These are phyloP conservation scores for Peltaster fructicola DNA, from an alignment of 2,329 filamentous ascomycete genomes.

Conservation along the genomic window DNA sequence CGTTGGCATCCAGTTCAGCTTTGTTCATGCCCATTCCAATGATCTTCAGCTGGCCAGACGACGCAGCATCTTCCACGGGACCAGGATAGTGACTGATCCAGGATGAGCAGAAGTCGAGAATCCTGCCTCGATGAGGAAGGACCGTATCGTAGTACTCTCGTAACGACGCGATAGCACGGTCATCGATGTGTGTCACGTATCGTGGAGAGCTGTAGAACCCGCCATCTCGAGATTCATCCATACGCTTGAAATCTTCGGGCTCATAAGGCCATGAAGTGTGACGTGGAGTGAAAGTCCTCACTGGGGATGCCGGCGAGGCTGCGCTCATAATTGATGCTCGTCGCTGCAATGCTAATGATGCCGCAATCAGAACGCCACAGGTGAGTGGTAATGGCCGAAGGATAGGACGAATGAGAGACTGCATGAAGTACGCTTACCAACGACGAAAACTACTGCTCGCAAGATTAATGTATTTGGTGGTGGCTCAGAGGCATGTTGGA, in stretches of 20 bases:
- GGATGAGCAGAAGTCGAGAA: constrained; percentile 34
- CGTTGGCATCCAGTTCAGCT: constrained; percentile 27
- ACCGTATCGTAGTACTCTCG: constrained; percentile 28
- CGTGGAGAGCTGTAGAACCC: constrained; percentile 26
- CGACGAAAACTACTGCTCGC: too few species aligned
- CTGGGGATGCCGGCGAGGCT: constrained; percentile 1
- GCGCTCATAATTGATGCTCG: constrained; percentile 2
- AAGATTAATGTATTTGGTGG: too few species aligned
- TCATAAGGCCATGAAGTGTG: constrained; percentile 20
- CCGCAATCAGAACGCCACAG: constrained; percentile 5
- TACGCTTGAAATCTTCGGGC: constrained; percentile 22
- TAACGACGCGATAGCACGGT: constrained; percentile 28
- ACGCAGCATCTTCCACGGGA: constrained; percentile 15
- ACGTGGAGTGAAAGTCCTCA: constrained; percentile 13
- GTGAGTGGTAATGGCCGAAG: constrained; percentile 9
- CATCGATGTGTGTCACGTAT: constrained; percentile 38
- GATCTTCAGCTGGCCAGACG: constrained; percentile 21
- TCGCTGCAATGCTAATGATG: constrained; percentile 3
- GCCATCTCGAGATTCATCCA: constrained; percentile 20
- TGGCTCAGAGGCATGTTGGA: too few species aligned
- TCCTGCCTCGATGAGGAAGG: constrained; percentile 24
- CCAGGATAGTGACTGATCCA: constrained; percentile 32
- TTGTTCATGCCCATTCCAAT: constrained; percentile 32
- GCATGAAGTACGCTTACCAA: too few species aligned
- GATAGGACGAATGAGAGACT: constrained; percentile 5